Evolutionary conservation across 495 filamentous ascomycete species (phyloP).

Genomic region (Aspergillus carlsbadensis): DNA sequence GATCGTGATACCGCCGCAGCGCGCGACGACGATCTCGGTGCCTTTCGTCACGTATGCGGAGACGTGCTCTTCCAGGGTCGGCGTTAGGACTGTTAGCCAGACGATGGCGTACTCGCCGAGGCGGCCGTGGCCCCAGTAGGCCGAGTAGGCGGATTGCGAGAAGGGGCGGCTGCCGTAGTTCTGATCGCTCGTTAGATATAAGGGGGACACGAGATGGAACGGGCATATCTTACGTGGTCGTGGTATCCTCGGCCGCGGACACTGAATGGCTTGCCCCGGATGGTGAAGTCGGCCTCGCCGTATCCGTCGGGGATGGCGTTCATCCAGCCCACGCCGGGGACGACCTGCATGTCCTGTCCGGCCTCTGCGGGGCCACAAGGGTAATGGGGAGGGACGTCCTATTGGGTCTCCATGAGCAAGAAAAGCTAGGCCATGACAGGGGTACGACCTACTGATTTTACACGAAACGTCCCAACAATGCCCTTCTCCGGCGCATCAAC

Average conservation of each 20-base stretch:
- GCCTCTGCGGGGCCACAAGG: background rate
- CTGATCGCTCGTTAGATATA: background rate
- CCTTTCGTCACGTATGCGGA: background rate
- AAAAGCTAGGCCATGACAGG: too few relatives aligned
- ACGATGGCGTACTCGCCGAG: background rate
- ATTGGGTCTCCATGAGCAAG: too few relatives aligned
- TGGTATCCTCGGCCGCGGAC: background rate
- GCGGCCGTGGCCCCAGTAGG: constrained; percentile 10
- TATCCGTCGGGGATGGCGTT: background rate
- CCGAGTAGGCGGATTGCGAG: background rate
- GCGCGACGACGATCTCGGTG: background rate
- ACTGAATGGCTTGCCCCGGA: background rate
- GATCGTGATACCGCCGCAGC: background rate
- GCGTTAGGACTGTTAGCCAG: background rate
- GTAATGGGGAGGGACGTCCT: background rate
- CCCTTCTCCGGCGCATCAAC: background rate
- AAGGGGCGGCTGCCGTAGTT: constrained; percentile 1
- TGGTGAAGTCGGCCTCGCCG: background rate
- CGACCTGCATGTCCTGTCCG: background rate
- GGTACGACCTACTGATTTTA: background rate
- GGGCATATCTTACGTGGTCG: background rate
- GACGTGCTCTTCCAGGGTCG: background rate
- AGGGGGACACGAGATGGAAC: background rate
- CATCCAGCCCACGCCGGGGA: background rate
- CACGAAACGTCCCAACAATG: background rate